phyloP scores from a whole-genome alignment of 129 eudicot genomes.

The Arctium lappa region DNA sequence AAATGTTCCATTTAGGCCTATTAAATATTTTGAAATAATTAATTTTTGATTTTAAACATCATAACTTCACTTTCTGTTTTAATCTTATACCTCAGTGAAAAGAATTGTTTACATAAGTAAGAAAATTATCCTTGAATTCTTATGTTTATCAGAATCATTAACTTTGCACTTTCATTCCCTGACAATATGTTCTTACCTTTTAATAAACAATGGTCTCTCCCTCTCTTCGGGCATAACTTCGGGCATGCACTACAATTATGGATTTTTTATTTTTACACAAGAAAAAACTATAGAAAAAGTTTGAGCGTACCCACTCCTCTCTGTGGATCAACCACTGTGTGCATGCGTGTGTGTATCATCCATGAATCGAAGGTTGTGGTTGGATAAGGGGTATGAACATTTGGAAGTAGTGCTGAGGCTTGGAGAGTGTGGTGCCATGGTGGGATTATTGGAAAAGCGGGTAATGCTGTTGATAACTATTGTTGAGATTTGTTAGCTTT shows the following conservation, averaged over 20 bases:
- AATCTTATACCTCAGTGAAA: neutral
- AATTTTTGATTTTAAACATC: neutral
- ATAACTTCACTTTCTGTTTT: neutral
- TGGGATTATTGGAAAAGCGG: neutral
- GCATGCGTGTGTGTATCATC: neutral
- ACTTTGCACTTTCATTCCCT: neutral
- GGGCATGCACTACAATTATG: neutral
- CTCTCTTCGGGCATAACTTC: neutral
- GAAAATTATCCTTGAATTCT: neutral
- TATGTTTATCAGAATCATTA: neutral
- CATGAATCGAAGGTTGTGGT: neutral
- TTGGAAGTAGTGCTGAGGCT: neutral
- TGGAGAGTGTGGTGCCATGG: neutral
- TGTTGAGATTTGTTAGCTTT: neutral
- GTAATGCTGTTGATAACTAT: neutral
- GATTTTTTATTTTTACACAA: neutral
- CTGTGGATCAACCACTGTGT: neutral
- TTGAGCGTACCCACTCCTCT: neutral
- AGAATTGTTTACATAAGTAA: neutral
- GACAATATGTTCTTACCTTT: neutral
- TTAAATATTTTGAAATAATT: neutral
- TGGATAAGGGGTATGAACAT: no score
- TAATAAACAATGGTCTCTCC: neutral
- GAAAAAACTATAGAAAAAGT: neutral
- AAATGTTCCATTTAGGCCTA: neutral